Evolutionary conservation across 2,329 filamentous ascomycete genomes (phyloP).

Genomic region (Aspergillus sp.): DNA sequence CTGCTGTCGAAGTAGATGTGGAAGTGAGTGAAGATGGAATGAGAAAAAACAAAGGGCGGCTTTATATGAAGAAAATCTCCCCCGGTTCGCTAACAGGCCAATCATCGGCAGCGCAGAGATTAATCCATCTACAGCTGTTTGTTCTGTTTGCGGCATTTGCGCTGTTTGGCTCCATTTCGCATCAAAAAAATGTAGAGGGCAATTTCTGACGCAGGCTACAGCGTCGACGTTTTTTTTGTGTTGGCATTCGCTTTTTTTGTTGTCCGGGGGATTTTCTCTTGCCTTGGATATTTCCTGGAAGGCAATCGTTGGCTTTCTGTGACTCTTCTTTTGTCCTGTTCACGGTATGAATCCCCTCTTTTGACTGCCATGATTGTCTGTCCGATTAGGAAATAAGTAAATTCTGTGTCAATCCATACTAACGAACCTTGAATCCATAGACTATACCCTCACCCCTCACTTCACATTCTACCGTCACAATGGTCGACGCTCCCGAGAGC

Average conservation of each 20-base stretch:
- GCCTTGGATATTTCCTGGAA: background rate
- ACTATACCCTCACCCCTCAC: background rate
- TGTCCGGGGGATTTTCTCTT: background rate
- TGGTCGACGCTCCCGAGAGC: conserved; percentile 35
- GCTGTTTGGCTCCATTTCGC: conserved; percentile 6
- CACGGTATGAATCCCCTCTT: background rate
- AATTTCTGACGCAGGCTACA: conserved; percentile 13
- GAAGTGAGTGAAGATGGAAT: background rate
- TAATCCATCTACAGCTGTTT: conserved; percentile 11
- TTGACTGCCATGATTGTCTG: background rate
- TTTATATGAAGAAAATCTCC: conserved; percentile 58
- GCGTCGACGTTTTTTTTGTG: background rate
- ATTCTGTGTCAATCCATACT: conserved; percentile 1
- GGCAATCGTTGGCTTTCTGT: background rate
- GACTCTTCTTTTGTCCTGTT: background rate
- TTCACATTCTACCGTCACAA: conserved; percentile 17
- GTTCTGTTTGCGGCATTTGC: conserved; percentile 19
- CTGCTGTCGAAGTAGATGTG: no score
- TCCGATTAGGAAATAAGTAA: conserved; percentile 15
- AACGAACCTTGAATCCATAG: background rate
- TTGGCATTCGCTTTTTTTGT: background rate
- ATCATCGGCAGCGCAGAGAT: conserved; percentile 5
- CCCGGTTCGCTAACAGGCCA: conserved; percentile 39
- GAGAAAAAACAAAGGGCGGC: background rate
- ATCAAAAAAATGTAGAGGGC: conserved; percentile 21